Conservation (phyloP, 441 rosid species). For the Geranium incanum region DNA sequence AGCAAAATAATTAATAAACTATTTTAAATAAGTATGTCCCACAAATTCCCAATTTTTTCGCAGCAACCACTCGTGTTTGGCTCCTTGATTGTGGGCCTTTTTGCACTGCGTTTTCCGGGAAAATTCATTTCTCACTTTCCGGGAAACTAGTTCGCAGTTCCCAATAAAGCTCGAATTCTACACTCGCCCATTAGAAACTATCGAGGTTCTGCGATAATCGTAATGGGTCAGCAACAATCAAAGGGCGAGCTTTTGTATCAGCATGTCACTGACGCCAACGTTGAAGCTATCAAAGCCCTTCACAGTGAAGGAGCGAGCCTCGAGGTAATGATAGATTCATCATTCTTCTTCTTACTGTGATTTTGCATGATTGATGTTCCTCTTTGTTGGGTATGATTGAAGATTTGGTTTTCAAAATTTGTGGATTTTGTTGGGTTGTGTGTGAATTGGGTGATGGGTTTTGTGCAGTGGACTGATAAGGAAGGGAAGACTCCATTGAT, state of each 20-base stretch:
- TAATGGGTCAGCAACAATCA: neutral
- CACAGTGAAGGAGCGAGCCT: neutral
- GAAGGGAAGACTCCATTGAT: constrained; percentile 91
- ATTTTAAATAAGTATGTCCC: too few species aligned
- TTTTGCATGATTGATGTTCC: neutral
- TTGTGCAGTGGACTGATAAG: constrained; percentile 63
- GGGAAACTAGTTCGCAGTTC: neutral
- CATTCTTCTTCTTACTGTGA: neutral
- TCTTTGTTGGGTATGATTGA: neutral
- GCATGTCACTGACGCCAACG: neutral
- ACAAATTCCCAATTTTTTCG: too few species aligned
- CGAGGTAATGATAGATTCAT: neutral
- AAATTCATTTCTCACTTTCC: neutral
- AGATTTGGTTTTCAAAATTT: too few species aligned
- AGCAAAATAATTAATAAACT: too few species aligned
- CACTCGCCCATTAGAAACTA: neutral
- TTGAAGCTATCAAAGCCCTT: neutral
- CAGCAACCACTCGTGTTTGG: too few species aligned
- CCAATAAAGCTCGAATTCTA: neutral
- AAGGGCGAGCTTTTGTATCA: neutral
- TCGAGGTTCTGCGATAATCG: neutral
- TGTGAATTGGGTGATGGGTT: neutral
- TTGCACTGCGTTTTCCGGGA: neutral
- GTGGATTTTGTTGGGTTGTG: too few species aligned
- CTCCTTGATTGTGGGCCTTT: neutral